A percentile compares a stretch with the other conserved stretches of the same genome.
Conservation (phyloP, 176 grass and related monocot genomes). For the Otatea glauca region DNA sequence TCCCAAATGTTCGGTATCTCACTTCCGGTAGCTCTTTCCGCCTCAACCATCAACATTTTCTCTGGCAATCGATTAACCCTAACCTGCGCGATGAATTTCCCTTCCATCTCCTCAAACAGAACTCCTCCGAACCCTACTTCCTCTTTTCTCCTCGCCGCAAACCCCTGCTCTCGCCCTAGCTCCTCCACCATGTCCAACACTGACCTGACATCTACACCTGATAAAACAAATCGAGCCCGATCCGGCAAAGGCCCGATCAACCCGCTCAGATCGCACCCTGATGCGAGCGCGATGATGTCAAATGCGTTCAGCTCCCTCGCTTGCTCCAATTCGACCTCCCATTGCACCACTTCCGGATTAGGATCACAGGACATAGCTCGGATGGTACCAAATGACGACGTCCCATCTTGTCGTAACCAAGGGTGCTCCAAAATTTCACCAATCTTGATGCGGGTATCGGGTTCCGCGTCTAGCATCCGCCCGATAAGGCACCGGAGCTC, state of each 20-base stretch:
- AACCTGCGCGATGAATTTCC: background rate
- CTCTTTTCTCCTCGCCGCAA: conserved; percentile 17
- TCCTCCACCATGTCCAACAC: conserved; percentile 17
- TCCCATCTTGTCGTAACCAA: conserved; percentile 38
- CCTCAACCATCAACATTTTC: conserved; percentile 5
- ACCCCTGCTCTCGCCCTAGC: conserved; percentile 10
- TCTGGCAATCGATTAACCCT: background rate
- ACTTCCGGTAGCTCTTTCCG: background rate
- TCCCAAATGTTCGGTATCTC: conserved; percentile 1
- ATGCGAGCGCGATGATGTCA: conserved; percentile 44
- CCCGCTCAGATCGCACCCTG: conserved; percentile 49
- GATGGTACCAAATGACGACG: background rate
- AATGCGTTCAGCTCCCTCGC: conserved; percentile 46
- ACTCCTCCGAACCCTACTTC: background rate
- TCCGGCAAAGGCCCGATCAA: conserved; percentile 37
- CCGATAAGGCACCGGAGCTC: conserved; percentile 40
- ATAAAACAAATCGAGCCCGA: conserved; percentile 4
- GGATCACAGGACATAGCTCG: background rate
- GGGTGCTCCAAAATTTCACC: conserved; percentile 43
- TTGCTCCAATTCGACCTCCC: conserved; percentile 33
- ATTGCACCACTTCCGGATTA: background rate
- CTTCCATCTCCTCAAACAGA: background rate
- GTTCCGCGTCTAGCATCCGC: conserved; percentile 37
- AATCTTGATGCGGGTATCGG: conserved; percentile 34
- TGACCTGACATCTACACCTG: background rate